phyloP scores from a whole-genome alignment of 805 yeast genomes.

The Wickerhamomyces bisporus region DNA sequence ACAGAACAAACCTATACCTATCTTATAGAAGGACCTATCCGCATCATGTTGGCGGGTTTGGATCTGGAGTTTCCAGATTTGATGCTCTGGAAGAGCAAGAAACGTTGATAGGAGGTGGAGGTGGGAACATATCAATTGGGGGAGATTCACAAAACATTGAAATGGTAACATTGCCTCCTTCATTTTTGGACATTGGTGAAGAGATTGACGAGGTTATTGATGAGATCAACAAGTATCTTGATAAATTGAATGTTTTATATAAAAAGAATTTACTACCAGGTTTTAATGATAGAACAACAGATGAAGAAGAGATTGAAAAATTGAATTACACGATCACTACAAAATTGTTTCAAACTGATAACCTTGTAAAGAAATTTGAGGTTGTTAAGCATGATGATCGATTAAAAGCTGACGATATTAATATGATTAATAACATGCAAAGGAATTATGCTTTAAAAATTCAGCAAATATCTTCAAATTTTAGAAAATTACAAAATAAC shows the following conservation, averaged over 20 bases:
- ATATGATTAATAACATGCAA: constrained; percentile 74
- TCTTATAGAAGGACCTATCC: constrained; percentile 90
- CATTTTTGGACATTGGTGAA: constrained; percentile 66
- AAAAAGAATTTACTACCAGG: constrained; percentile 84
- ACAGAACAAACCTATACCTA: constrained; percentile 85
- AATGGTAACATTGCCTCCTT: constrained; percentile 67
- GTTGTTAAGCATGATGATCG: constrained; percentile 29
- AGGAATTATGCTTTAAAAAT: constrained; percentile 80
- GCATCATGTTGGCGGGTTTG: constrained; percentile 41
- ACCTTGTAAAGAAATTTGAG: constrained; percentile 64
- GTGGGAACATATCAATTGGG: constrained; percentile 15
- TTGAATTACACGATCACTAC: constrained; percentile 71
- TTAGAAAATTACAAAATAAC: constrained; percentile 82
- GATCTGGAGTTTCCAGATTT: constrained; percentile 20
- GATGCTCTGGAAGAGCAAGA: constrained; percentile 27
- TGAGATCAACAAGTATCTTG: constrained; percentile 48
- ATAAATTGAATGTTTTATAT: constrained; percentile 62
- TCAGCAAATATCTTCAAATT: constrained; percentile 71
- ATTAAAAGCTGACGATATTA: constrained; percentile 41
- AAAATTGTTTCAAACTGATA: constrained; percentile 73
- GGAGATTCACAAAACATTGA: constrained; percentile 37
- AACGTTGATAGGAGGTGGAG: constrained; percentile 22
- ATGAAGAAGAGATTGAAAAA: constrained; percentile 75
- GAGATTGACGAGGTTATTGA: constrained; percentile 62
- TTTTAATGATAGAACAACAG: constrained; percentile 70